Evolutionary conservation across 495 filamentous ascomycete species (phyloP).

Genomic region (Chlorociboria aeruginascens): DNA sequence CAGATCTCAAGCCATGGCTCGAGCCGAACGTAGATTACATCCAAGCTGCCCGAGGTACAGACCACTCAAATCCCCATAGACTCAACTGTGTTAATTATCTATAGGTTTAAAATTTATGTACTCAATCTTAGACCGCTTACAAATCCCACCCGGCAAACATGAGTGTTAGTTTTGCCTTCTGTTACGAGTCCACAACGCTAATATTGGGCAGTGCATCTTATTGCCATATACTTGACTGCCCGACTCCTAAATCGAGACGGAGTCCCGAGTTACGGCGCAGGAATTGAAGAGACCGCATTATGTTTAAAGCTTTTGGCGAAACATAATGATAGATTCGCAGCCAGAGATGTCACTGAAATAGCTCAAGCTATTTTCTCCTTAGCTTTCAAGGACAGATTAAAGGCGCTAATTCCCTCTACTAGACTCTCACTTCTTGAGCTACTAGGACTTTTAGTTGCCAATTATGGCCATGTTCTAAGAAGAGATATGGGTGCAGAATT

Average conservation of each 20-base stretch:
- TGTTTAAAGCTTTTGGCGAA: not conserved
- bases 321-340: slow-evolving; percentile 1
- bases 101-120: not conserved
- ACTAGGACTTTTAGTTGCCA: slow-evolving; percentile 26
- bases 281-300: not conserved
- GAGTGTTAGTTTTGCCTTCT: slow-evolving; percentile 4
- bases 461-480: not conserved
- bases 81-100: not conserved
- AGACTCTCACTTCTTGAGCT: slow-evolving; percentile 36
- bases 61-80: not conserved
- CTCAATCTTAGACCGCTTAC: not conserved
- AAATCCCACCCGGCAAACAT: not conserved
- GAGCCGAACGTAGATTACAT: not conserved
- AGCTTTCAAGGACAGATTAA: slow-evolving; percentile 22
- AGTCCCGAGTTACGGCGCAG: not conserved
- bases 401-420: slow-evolving; percentile 28
- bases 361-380: slow-evolving; percentile 6
- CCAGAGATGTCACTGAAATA: slow-evolving; percentile 3
- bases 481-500: slow-evolving; percentile 5
- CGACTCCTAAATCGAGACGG: slow-evolving; percentile 9
- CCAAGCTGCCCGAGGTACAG: not conserved
- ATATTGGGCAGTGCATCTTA: slow-evolving; percentile 4
- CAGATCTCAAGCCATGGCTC: not conserved
- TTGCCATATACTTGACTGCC: slow-evolving; percentile 9
- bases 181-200: not conserved